Base-by-base conservation (phyloP, 495 filamentous ascomycete species). In the Neurospora sp. region DNA sequence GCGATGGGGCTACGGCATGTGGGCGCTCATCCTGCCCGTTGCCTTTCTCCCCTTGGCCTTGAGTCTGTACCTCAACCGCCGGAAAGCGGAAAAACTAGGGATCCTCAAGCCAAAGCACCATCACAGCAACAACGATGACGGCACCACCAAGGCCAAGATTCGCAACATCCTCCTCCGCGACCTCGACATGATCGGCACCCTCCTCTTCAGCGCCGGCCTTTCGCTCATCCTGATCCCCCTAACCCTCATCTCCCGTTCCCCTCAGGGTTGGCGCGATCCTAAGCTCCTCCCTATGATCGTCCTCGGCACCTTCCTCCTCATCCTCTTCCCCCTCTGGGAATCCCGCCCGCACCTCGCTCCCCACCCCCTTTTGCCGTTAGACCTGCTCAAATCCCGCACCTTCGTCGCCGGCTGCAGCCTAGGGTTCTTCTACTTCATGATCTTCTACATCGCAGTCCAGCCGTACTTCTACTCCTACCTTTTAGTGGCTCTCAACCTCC, bases 141-240 rank as follows among this genome's bases (percentile, higher is more conserved):
- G 70, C 68, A 31, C 20, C 18, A 38, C 44, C 5, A 41, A 39
- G 22, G 41, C 70, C 2, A 41, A 85, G 65, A 76, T 77, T 46
- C 81, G 87, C 74, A 35, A 35, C 53, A 65, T 65, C 27, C 88
- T 91, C 74, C 77, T 83, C 73, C 78, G 84, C 70, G 85, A 91
- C 70, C 89, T 92, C 71, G 90, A 92, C 76, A 75, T 76, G 42
- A 72, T 88, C 44, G 90, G 90, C 68, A 83, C 88, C 5, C 35
- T 89, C 11, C 77, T 92, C 11, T 74, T 91, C 38, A 84, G 83
- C 74, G 85, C 82, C 18, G 88, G 86, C 20, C 86, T 91, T 71
- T 79, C 87, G 11, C 83, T 92, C 11, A 84, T 93, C 77, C 86
- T 93, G 35, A 84, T 92, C 22, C 90, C 91, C 1, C 84, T 92